These are phyloP conservation scores for Neonectria faginata DNA, from an alignment of 2,329 filamentous ascomycete genomes.

Conservation along the genomic window DNA sequence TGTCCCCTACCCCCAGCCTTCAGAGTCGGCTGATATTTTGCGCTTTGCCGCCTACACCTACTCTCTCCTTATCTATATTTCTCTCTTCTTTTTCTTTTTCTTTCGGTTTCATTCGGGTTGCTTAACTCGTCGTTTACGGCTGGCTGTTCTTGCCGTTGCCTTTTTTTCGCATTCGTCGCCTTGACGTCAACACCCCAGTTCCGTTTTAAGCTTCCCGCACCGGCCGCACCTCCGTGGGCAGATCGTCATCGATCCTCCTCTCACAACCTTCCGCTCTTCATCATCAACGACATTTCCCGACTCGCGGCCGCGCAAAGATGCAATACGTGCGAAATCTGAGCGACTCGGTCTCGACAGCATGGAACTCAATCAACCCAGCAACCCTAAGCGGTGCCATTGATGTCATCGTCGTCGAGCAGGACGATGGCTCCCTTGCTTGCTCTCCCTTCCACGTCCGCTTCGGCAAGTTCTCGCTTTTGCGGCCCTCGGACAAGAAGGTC, in stretches of 20 bases:
- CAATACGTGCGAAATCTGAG: conserved; percentile 98
- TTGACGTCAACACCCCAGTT: conserved; percentile 23
- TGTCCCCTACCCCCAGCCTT: conserved; percentile 12
- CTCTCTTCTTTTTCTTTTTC: conserved; percentile 6
- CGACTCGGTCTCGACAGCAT: conserved; percentile 96
- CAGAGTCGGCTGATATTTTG: conserved; percentile 9
- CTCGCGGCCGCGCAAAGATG: conserved; percentile 66
- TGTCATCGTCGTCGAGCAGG: conserved; percentile 97
- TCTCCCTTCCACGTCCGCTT: conserved; percentile 99
- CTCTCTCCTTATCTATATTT: background rate
- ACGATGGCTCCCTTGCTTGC: conserved; percentile 89
- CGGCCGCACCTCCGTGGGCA: conserved; percentile 15
- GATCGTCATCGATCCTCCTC: conserved; percentile 16
- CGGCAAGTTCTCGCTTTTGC: conserved; percentile 95
- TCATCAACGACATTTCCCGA: background rate
- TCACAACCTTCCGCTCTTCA: background rate
- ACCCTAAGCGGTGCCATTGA: conserved; percentile 98
- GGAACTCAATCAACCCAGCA: conserved; percentile 99
- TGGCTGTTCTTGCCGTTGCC: background rate
- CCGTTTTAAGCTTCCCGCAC: conserved; percentile 10
- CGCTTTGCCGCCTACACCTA: background rate
- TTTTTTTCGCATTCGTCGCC: background rate
- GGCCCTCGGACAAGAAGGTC: conserved; percentile 98
- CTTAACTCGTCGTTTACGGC: background rate
- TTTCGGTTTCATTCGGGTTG: background rate